Base-by-base conservation (phyloP, 768 basidiomycete genomes). In the Amanita thiersii region DNA sequence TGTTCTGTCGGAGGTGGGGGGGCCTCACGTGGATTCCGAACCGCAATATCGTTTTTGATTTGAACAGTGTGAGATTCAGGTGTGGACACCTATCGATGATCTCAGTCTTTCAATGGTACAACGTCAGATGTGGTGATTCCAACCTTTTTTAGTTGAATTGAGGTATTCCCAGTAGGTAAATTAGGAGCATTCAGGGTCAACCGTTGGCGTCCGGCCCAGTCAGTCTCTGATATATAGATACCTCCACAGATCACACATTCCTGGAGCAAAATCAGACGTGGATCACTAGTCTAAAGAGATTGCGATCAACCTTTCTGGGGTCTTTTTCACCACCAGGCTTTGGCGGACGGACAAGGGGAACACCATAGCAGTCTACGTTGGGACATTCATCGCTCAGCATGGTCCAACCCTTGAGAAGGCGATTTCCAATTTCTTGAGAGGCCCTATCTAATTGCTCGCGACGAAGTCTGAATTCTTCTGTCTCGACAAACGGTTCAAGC, bases 361-460 rank as follows among this genome's bases (percentile, higher is more conserved):
- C 67, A 9, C 87, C 87, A 58, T 77, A 81, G 54, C 90, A 92
- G 17, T 61, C 56, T 3, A 55, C 49, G 50, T 75, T 82, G 0
- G 77, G 75, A 53, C 90, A 92, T 61, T 89, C 86, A 26, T 91
- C 86, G 17, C 72, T 86, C n/a, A 92, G 68, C 84, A 92, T 86
- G 0, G 89, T 78, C 86, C 86, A 92, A 29, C 85, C 89, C 50
- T 77, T 79, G 34, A 92, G 61, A 45, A 92, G 65, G 18, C 78
- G 73, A 47, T 75, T 80, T 32, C 85, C 90, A 21, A 92, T 86
- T 53, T 84, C 83, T 38, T 78, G 61, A 2, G 87, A 86, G 11
- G 90, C 89, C 29, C 59, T 63, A 56, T 92, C 88, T 2, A 86
- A 87, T 57, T 91, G 88, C 45, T 80, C 77, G 40, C 89, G 76